These are phyloP conservation scores for Bacidia gigantensis DNA, from an alignment of 495 filamentous ascomycete species.

Conservation along the genomic window DNA sequence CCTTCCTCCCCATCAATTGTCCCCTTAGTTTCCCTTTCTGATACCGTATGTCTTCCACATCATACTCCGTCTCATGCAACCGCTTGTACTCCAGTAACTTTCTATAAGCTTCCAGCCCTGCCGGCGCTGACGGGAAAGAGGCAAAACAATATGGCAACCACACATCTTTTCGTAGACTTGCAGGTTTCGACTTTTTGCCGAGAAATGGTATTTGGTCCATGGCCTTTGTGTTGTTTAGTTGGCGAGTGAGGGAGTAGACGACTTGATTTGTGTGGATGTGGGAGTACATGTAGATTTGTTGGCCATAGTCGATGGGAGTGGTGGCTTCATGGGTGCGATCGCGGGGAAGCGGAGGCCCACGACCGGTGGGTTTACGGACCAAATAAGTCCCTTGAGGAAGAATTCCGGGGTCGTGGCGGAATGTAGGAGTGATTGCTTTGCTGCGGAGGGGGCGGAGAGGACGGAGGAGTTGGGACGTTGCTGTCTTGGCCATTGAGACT, in stretches of 20 bases:
- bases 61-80: slow-evolving; percentile 54
- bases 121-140: slow-evolving; percentile 45
- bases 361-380: slow-evolving; percentile 10
- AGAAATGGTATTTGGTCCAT: slow-evolving; percentile 70
- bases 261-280: slow-evolving; percentile 72
- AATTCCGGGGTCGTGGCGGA: slow-evolving; percentile 4
- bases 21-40: slow-evolving; percentile 30
- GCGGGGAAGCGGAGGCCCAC: slow-evolving; percentile 6
- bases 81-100: slow-evolving; percentile 70
- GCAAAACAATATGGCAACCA: slow-evolving; percentile 75
- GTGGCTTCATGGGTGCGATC: slow-evolving; percentile 1
- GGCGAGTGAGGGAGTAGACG: slow-evolving; percentile 60
- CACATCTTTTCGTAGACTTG: slow-evolving; percentile 72
- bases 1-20: slow-evolving; percentile 35
- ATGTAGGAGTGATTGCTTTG: background rate
- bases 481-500: background rate
- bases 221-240: slow-evolving; percentile 50
- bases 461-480: background rate
- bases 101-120: slow-evolving; percentile 64
- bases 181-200: slow-evolving; percentile 78
- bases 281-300: slow-evolving; percentile 69
- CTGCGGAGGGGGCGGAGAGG: background rate
- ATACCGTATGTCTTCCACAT: slow-evolving; percentile 37
- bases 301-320: slow-evolving; percentile 36
- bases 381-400: slow-evolving; percentile 8